These are phyloP conservation scores for Chaetothyriales sp. DNA, from an alignment of 2,329 filamentous ascomycete species.

Conservation along the genomic window DNA sequence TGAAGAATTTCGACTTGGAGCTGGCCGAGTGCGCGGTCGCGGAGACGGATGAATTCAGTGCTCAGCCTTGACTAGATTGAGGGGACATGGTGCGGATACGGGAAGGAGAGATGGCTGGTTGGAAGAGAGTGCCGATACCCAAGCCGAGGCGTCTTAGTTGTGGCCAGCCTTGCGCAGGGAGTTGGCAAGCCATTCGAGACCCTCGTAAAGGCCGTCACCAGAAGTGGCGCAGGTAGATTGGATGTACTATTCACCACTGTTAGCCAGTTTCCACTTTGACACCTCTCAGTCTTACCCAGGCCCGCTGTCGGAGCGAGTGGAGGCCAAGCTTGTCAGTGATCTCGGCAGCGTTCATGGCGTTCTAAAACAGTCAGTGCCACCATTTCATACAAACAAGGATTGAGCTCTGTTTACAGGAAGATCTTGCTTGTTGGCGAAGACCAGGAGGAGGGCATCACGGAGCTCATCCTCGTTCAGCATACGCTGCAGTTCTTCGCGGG, in stretches of 20 bases:
- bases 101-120: slow-evolving; percentile 5
- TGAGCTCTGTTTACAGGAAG: slow-evolving; percentile 55
- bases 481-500: slow-evolving; percentile 86
- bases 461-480: slow-evolving; percentile 99
- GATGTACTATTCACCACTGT: slow-evolving; percentile 55
- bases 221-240: slow-evolving; percentile 99
- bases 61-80: neutral
- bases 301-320: slow-evolving; percentile 94
- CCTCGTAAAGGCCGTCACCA: slow-evolving; percentile 98
- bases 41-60: neutral
- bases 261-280: slow-evolving; percentile 9
- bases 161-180: slow-evolving; percentile 57
- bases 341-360: slow-evolving; percentile 98
- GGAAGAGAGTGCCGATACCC: neutral
- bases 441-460: slow-evolving; percentile 85
- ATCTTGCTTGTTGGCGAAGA: slow-evolving; percentile 99
- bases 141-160: slow-evolving; percentile 23
- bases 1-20: neutral
- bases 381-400: slow-evolving; percentile 1
- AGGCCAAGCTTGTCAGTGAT: slow-evolving; percentile 99
- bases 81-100: neutral
- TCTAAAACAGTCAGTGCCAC: slow-evolving; percentile 37
- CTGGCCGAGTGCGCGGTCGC: neutral
- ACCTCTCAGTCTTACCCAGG: slow-evolving; percentile 59
- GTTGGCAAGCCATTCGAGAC: slow-evolving; percentile 83